Evolutionary conservation across 495 filamentous ascomycete species (phyloP).

Genomic region (Parachaetomium inaequale): DNA sequence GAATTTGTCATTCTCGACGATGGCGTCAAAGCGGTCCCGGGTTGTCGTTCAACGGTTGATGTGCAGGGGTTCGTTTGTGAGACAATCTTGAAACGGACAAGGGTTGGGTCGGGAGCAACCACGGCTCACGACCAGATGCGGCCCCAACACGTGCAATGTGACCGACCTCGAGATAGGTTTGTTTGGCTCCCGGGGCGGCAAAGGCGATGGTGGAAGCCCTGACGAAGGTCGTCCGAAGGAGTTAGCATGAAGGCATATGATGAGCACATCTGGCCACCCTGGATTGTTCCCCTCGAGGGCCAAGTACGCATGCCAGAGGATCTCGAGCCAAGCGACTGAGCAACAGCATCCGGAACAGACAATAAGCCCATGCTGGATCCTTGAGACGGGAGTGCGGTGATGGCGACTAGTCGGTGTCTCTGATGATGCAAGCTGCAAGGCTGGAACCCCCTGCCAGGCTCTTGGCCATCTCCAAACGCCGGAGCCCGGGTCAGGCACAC

Average conservation of each 20-base stretch:
- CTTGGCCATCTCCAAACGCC: constrained; percentile 5
- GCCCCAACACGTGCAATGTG: background rate
- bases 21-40: background rate
- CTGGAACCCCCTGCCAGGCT: background rate
- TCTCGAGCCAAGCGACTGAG: background rate
- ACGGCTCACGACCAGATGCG: too few relatives aligned
- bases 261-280: too few relatives aligned
- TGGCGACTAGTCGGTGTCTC: background rate
- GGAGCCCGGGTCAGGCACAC: background rate
- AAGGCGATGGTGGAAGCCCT: background rate
- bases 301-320: background rate
- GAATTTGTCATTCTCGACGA: constrained; percentile 9
- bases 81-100: constrained; percentile 2
- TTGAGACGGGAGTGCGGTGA: background rate
- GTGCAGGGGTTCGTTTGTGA: constrained; percentile 10
- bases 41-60: background rate
- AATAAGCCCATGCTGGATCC: background rate
- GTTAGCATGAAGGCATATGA: background rate
- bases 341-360: background rate
- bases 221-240: background rate
- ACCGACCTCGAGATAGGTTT: background rate
- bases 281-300: background rate
- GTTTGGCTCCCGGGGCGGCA: too few relatives aligned
- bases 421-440: constrained; percentile 10
- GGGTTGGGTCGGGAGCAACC: too few relatives aligned